phyloP scores from a whole-genome alignment of 805 yeast species.

The Kazachstania viticola region DNA sequence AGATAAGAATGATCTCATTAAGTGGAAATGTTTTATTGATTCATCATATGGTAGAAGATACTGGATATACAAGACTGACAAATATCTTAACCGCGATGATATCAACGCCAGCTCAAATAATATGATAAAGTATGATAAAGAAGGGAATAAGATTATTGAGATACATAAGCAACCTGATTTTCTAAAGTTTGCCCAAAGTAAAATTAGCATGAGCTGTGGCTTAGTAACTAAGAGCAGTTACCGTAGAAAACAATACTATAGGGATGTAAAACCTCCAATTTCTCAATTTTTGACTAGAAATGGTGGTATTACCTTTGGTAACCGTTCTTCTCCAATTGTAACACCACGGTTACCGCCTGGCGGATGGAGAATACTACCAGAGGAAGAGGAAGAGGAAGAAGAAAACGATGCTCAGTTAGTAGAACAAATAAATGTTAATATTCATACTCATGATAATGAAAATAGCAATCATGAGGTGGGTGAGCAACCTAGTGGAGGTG shows the following conservation, averaged over 20 bases:
- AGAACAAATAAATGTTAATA: too few relatives aligned
- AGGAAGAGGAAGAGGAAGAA: constrained; percentile 8
- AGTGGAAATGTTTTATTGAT: constrained; percentile 27
- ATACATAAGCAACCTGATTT: constrained; percentile 31
- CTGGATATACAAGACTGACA: constrained; percentile 54
- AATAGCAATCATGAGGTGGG: background rate
- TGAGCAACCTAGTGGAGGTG: constrained; percentile 5
- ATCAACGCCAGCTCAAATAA: constrained; percentile 20
- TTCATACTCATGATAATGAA: too few relatives aligned
- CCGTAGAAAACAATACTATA: constrained; percentile 20
- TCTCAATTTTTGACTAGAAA: constrained; percentile 24
- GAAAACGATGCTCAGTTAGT: constrained; percentile 1
- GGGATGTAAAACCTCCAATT: constrained; percentile 25
- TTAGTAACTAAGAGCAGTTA: constrained; percentile 19
- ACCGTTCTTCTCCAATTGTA: constrained; percentile 12
- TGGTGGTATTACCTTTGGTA: constrained; percentile 20
- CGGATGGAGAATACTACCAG: constrained; percentile 25
- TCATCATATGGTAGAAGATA: constrained; percentile 56
- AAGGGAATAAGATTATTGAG: constrained; percentile 47
- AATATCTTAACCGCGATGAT: constrained; percentile 25
- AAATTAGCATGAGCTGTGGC: constrained; percentile 29
- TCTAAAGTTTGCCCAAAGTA: constrained; percentile 29
- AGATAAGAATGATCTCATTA: constrained; percentile 9
- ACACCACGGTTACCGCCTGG: constrained; percentile 25
- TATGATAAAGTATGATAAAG: constrained; percentile 48